Evolutionary conservation across 2,329 filamentous ascomycete genomes (phyloP).

Genomic region (Magnaporthales sp.): DNA sequence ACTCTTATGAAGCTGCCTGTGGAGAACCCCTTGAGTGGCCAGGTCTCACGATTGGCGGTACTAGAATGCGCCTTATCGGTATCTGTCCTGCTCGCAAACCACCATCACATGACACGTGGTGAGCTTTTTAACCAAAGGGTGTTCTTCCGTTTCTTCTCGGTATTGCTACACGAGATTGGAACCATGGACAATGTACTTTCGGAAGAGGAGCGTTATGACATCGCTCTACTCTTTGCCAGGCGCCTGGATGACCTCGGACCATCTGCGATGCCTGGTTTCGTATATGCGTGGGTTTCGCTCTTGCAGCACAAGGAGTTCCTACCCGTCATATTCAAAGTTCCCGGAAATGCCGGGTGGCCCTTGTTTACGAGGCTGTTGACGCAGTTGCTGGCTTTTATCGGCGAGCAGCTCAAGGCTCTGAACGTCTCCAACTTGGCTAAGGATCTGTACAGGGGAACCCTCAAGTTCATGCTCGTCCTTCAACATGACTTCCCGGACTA

Average conservation of each 20-base stretch:
- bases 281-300: slow-evolving; percentile 76
- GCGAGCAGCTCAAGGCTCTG: slow-evolving; percentile 68
- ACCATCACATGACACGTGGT: slow-evolving; percentile 72
- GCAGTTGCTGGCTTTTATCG: slow-evolving; percentile 63
- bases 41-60: slow-evolving; percentile 58
- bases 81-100: slow-evolving; percentile 72
- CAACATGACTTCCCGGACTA: slow-evolving; percentile 96
- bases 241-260: slow-evolving; percentile 70
- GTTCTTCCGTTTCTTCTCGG: slow-evolving; percentile 83
- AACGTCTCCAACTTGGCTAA: slow-evolving; percentile 63
- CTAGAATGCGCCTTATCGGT: slow-evolving; percentile 72
- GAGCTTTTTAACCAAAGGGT: slow-evolving; percentile 81
- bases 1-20: slow-evolving; percentile 66
- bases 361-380: slow-evolving; percentile 66
- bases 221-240: slow-evolving; percentile 63
- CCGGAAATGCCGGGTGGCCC: slow-evolving; percentile 64
- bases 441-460: slow-evolving; percentile 74
- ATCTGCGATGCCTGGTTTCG: slow-evolving; percentile 68
- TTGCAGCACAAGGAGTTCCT: slow-evolving; percentile 81
- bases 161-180: slow-evolving; percentile 69
- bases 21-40: slow-evolving; percentile 48
- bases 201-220: slow-evolving; percentile 49
- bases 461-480: slow-evolving; percentile 76
- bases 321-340: slow-evolving; percentile 63
- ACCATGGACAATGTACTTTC: slow-evolving; percentile 6